Base-by-base conservation (phyloP, 2,329 filamentous ascomycete genomes). In the Talaromyces islandicus region DNA sequence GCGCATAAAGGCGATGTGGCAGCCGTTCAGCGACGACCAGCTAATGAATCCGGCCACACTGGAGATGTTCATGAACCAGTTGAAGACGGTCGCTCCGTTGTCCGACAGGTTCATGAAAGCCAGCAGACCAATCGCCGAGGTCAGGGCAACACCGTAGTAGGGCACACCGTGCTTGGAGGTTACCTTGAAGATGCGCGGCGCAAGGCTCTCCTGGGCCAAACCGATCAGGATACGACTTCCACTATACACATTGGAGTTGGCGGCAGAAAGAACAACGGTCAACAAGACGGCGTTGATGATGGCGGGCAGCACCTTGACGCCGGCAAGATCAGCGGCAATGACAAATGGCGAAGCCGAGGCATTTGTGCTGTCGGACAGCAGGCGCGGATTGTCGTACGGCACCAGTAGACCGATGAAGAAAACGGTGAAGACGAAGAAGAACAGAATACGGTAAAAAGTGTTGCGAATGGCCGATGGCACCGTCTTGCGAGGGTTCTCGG, bases 221-320 rank as follows among this genome's bases (percentile, higher is more conserved):
- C 84, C 85, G 64, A 89, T 80, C 43, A 91, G 79, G 48, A 88
- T 86, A 29, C 88, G 86, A 59, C 84, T 87, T 63, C 85, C 86
- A 41, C 87, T 88, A 76, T 90, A 91, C 60, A 92, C 82, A 75
- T 90, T 90, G 19, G 88, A 89, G 75, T 90, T 91, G 64, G 88
- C 90, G 7, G 90, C 89, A 0, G 88, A 90, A 65, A 91, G 84
- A 7, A 92, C 90, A 3, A 89, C 89, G 0, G 89, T 90, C 25
- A 93, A 79, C 12, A 93, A 83, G 10, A 91, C 86, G 14, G 85
- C 89, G 73, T 93, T 93, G 79, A 93, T 86, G 69, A 92, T 86
- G 66, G 84, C 78, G 6, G 85, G 83, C 4, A 91, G 82, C 3
- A 84, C 81, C 7, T 77, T 76, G 60, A 90, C 85, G 43, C 87